Conservation (phyloP, 2,329 filamentous ascomycete genomes). For the Sporothrix euskadiensis region DNA sequence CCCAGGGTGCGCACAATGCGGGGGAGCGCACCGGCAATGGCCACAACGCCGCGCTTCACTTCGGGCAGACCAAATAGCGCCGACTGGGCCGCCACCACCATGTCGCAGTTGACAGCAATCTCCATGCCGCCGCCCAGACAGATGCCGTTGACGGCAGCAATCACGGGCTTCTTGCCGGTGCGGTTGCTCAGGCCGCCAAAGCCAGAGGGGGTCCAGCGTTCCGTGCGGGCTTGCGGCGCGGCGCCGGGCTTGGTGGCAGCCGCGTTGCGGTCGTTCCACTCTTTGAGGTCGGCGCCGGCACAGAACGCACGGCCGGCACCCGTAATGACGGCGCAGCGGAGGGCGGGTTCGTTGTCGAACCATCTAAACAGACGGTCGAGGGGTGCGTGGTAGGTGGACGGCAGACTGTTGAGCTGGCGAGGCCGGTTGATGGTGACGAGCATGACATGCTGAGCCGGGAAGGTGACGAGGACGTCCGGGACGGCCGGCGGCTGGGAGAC, state of each 20-base stretch:
- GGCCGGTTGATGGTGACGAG: conserved; percentile 63
- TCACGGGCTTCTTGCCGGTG: conserved; percentile 69
- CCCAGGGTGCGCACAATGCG: conserved; percentile 67
- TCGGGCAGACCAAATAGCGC: conserved; percentile 71
- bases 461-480: conserved; percentile 47
- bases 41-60: conserved; percentile 68
- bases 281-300: conserved; percentile 67
- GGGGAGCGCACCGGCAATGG: conserved; percentile 69
- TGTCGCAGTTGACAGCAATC: conserved; percentile 71
- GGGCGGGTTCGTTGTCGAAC: conserved; percentile 62
- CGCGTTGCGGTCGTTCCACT: conserved; percentile 54
- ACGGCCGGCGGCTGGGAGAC: conserved; percentile 45
- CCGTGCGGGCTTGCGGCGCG: not conserved
- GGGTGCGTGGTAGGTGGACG: conserved; percentile 49
- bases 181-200: conserved; percentile 69
- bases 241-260: conserved; percentile 26
- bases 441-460: conserved; percentile 56
- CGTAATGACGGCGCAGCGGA: conserved; percentile 64
- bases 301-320: conserved; percentile 66
- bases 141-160: conserved; percentile 74
- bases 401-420: conserved; percentile 59
- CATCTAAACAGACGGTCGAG: conserved; percentile 52
- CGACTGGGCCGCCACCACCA: conserved; percentile 61
- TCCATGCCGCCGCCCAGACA: conserved; percentile 77
- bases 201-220: conserved; percentile 48